Percentiles rank a stretch among this genome's conserved stretches.
Conservation (phyloP, 2,329 filamentous ascomycete species). For the Hypoxylon sp. region DNA sequence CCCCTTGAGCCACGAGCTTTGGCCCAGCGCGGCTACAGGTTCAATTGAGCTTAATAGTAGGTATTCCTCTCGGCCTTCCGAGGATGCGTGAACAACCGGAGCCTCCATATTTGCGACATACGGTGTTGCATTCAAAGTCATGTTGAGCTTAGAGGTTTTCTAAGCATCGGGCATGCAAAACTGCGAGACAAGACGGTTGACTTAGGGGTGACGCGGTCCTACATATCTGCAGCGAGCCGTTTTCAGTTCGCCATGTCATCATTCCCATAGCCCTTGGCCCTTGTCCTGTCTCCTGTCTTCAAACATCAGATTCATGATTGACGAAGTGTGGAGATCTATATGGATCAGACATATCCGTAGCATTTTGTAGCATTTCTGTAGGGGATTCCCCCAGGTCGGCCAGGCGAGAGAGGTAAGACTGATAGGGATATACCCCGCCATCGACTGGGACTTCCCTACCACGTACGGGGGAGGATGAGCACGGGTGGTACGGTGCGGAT, state of each 20-base stretch:
- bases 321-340: conserved; percentile 35
- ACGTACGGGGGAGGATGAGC: neutral
- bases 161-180: conserved; percentile 22
- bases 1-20: neutral
- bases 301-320: conserved; percentile 36
- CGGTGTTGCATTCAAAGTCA: conserved; percentile 34
- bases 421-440: conserved; percentile 43
- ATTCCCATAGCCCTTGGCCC: conserved; percentile 18
- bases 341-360: conserved; percentile 24
- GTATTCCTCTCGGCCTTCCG: conserved; percentile 33
- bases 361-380: conserved; percentile 3
- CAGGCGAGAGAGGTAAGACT: conserved; percentile 20
- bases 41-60: neutral
- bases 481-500: conserved; percentile 31
- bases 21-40: neutral
- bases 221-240: conserved; percentile 41
- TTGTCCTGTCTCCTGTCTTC: conserved; percentile 17
- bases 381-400: conserved; percentile 15
- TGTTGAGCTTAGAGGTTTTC: conserved; percentile 12
- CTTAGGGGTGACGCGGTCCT: conserved; percentile 34
- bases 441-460: conserved; percentile 7
- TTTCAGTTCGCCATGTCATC: conserved; percentile 37
- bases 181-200: conserved; percentile 31
- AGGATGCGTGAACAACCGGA: conserved; percentile 26
- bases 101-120: conserved; percentile 37